These are phyloP conservation scores for Polygonum aviculare DNA, from an alignment of 148 eudicot genomes.

Conservation along the genomic window DNA sequence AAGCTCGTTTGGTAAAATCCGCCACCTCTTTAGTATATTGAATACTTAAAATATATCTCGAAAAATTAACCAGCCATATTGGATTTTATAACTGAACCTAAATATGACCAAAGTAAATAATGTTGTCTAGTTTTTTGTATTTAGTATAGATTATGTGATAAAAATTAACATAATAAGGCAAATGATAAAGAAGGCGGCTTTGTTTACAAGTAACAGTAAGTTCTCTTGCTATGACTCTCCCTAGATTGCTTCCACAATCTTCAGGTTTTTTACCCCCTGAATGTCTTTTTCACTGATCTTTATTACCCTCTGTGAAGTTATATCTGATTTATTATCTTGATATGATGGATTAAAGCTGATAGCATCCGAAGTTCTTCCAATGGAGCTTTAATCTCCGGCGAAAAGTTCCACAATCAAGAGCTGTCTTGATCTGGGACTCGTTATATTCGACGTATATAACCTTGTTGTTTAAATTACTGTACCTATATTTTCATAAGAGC, in stretches of 20 bases:
- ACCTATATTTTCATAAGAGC: background rate
- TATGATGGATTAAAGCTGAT: background rate
- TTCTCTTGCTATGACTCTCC: too few relatives aligned
- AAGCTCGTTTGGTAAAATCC: conserved; percentile 11
- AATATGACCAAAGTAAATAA: background rate
- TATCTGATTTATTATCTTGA: background rate
- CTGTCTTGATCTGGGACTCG: background rate
- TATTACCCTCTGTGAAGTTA: background rate
- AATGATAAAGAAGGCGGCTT: background rate
- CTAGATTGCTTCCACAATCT: background rate
- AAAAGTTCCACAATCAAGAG: background rate
- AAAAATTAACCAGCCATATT: background rate
- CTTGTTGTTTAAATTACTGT: background rate
- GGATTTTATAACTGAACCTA: background rate
- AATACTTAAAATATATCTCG: background rate
- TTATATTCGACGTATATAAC: background rate
- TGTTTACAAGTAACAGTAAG: background rate
- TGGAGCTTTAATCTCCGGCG: background rate
- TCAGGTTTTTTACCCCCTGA: background rate
- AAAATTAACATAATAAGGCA: background rate
- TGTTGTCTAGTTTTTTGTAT: background rate
- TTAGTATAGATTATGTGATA: background rate
- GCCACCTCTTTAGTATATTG: background rate
- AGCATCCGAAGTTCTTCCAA: background rate
- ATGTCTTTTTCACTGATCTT: background rate